A percentile compares a stretch with the other conserved stretches of the same genome.
These are phyloP conservation scores for Dendrothele bispora DNA, from an alignment of 768 basidiomycete species.

Conservation along the genomic window DNA sequence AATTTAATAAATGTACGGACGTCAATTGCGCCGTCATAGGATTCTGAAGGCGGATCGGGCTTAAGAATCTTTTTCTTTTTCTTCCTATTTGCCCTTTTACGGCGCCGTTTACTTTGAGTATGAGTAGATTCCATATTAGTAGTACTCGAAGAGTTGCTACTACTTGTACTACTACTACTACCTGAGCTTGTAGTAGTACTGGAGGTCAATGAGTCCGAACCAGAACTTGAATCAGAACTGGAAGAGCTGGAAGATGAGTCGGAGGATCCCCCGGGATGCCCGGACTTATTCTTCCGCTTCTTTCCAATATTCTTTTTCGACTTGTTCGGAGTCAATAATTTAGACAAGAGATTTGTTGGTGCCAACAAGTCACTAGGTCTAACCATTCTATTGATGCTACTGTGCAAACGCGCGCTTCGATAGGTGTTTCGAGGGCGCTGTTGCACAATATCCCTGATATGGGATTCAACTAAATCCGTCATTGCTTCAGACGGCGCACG, in stretches of 20 bases:
- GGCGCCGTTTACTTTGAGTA: not conserved
- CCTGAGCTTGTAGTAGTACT: slow-evolving; percentile 6
- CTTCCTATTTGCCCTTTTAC: not conserved
- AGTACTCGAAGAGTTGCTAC: too few species aligned
- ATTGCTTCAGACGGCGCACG: slow-evolving; percentile 1
- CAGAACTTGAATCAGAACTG: not conserved
- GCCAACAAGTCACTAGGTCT: not conserved
- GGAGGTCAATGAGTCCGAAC: not conserved
- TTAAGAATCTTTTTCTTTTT: not conserved
- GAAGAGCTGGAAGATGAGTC: not conserved
- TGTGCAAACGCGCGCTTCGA: not conserved
- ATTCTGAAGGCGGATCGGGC: slow-evolving; percentile 6
- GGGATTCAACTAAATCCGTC: slow-evolving; percentile 1
- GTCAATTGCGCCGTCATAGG: slow-evolving; percentile 1
- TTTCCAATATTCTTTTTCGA: not conserved
- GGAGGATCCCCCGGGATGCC: not conserved
- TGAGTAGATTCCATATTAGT: too few species aligned
- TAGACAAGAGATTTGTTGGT: not conserved
- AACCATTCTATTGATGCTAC: not conserved
- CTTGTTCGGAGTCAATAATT: not conserved
- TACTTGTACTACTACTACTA: not conserved
- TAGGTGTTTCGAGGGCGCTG: not conserved
- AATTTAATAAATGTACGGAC: slow-evolving; percentile 3
- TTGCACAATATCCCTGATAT: slow-evolving; percentile 1
- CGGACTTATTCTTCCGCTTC: not conserved